These are phyloP conservation scores for Theobroma cacao DNA, from an alignment of 345 rosid genomes.

Conservation along the genomic window DNA sequence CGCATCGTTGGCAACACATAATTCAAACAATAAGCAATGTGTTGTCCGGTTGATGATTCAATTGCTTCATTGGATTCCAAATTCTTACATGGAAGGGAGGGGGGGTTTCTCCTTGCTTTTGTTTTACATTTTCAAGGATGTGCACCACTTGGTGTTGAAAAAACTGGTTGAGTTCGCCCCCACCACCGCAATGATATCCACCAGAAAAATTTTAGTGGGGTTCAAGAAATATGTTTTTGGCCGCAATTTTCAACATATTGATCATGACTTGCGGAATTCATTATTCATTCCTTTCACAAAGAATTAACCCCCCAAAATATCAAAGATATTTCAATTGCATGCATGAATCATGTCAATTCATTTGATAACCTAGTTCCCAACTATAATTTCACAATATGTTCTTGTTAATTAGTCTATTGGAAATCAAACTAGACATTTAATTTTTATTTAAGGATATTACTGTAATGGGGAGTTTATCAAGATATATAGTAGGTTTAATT, in stretches of 20 bases:
- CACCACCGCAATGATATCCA: background rate
- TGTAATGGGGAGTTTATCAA: too few relatives aligned
- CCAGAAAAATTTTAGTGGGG: constrained; percentile 1
- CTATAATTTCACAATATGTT: too few relatives aligned
- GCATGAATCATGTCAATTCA: background rate
- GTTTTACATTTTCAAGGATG: background rate
- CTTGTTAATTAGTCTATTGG: too few relatives aligned
- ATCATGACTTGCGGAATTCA: constrained; percentile 4
- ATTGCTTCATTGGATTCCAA: constrained; percentile 1
- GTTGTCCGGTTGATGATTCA: background rate
- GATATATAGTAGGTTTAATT: too few relatives aligned
- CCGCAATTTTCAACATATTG: constrained; percentile 4
- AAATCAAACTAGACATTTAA: background rate
- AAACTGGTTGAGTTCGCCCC: constrained; percentile 3
- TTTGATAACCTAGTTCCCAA: background rate
- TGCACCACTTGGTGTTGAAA: background rate
- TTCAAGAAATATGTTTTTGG: background rate
- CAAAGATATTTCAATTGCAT: constrained; percentile 1
- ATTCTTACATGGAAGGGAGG: background rate
- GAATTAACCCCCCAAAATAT: background rate
- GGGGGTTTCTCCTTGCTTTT: background rate
- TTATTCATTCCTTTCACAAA: background rate
- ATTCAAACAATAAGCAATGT: background rate
- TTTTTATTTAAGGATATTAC: too few relatives aligned
- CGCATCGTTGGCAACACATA: background rate